phyloP scores from a whole-genome alignment of 768 basidiomycete species.

The Saitozyma podzolica region DNA sequence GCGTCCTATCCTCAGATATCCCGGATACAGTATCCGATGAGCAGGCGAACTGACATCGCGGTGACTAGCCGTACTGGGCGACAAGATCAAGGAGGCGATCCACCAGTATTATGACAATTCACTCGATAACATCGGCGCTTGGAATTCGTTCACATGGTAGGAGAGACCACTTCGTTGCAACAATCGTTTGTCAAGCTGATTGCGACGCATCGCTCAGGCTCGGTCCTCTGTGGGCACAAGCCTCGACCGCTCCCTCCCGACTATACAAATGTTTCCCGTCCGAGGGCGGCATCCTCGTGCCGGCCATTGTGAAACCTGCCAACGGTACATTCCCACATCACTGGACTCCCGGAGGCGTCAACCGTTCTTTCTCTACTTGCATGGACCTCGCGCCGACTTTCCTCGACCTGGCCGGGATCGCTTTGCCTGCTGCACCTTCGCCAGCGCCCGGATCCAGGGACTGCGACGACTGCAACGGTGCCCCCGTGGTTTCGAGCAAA shows the following conservation, averaged over 20 bases:
- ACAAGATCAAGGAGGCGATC: slow-evolving; percentile 21
- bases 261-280: slow-evolving; percentile 35
- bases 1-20: neutral
- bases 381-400: slow-evolving; percentile 50
- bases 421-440: neutral
- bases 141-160: slow-evolving; percentile 35
- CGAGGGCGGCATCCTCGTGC: slow-evolving; percentile 42
- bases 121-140: slow-evolving; percentile 35
- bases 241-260: slow-evolving; percentile 42
- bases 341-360: neutral
- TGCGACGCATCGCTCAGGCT: slow-evolving; percentile 3
- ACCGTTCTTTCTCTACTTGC: slow-evolving; percentile 42
- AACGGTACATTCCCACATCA: slow-evolving; percentile 1
- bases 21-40: too few species aligned
- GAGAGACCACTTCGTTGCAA: neutral
- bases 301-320: slow-evolving; percentile 38
- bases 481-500: slow-evolving; percentile 6
- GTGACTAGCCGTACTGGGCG: slow-evolving; percentile 27
- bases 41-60: neutral
- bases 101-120: slow-evolving; percentile 35
- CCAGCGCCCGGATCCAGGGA: neutral
- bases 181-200: slow-evolving; percentile 1
- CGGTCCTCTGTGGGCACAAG: slow-evolving; percentile 41
- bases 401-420: neutral
- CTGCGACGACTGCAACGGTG: neutral